phyloP scores from a whole-genome alignment of 352 stramenopile genomes.

The Phytophthora citrophthora region DNA sequence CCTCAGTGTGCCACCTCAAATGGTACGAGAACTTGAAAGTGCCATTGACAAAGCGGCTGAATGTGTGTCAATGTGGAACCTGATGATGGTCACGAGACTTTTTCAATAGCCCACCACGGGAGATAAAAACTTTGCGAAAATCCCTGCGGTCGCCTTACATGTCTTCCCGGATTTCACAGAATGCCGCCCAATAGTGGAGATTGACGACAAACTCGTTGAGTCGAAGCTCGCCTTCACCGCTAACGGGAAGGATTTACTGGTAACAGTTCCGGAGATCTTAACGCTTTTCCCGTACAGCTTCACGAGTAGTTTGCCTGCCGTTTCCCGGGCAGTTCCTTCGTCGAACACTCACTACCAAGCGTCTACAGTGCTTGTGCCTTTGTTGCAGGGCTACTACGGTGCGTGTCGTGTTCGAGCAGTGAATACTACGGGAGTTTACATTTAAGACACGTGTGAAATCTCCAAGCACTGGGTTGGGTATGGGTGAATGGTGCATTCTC shows the following conservation, averaged over 20 bases:
- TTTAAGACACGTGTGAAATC: conserved; percentile 15
- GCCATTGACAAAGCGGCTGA: background rate
- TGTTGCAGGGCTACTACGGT: conserved; percentile 27
- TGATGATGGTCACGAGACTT: conserved; percentile 3
- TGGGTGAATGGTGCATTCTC: conserved; percentile 24
- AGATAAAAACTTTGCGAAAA: background rate
- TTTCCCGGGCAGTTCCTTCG: conserved; percentile 1
- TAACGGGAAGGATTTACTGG: conserved; percentile 4
- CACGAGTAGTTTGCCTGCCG: conserved; percentile 6
- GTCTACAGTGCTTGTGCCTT: conserved; percentile 6
- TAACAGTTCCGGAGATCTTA: conserved; percentile 11
- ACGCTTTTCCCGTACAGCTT: conserved; percentile 30
- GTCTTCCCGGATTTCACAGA: conserved; percentile 5
- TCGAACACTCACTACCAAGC: conserved; percentile 5
- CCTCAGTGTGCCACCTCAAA: background rate
- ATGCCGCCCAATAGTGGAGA: conserved; percentile 1
- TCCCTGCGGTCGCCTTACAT: background rate
- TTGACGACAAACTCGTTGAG: background rate
- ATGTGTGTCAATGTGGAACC: background rate
- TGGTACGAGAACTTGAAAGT: conserved; percentile 7
- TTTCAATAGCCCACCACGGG: conserved; percentile 3
- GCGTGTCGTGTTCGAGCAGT: conserved; percentile 21
- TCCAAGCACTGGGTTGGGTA: conserved; percentile 18
- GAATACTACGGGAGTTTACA: conserved; percentile 20
- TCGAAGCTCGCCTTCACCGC: conserved; percentile 13